Percentiles rank a stretch among this genome's conserved stretches.
Evolutionary conservation across 345 rosid species (phyloP).

Genomic region (Jatropha curcas): DNA sequence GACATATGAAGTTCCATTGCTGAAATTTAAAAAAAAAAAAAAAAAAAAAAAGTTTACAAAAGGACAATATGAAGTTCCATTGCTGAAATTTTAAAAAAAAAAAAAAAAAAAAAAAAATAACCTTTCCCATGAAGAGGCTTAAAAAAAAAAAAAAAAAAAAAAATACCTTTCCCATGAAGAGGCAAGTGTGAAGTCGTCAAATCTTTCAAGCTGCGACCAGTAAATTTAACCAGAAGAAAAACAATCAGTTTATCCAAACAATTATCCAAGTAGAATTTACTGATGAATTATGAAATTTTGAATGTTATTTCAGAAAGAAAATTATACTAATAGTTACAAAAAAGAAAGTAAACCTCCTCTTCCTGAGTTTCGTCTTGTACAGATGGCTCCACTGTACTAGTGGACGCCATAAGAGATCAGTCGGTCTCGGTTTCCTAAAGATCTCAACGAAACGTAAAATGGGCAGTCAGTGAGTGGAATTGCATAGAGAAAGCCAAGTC

Average conservation of each 20-base stretch:
- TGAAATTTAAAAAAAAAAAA: too few relatives aligned
- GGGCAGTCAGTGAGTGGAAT: neutral
- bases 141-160: too few relatives aligned
- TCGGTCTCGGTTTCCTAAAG: neutral
- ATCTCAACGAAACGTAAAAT: neutral
- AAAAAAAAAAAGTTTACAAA: too few relatives aligned
- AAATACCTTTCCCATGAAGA: slow-evolving; percentile 97
- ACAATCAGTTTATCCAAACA: slow-evolving; percentile 1
- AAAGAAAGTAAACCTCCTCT: slow-evolving; percentile 35
- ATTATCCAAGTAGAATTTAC: neutral
- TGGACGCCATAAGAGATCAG: slow-evolving; percentile 59
- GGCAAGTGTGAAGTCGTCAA: slow-evolving; percentile 95
- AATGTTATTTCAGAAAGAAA: too few relatives aligned
- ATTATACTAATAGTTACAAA: neutral
- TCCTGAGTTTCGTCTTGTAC: slow-evolving; percentile 55
- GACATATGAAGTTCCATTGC: too few relatives aligned
- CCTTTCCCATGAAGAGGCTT: too few relatives aligned
- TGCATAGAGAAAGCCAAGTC: neutral
- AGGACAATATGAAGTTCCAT: too few relatives aligned
- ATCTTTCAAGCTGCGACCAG: slow-evolving; percentile 65
- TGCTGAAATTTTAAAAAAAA: too few relatives aligned
- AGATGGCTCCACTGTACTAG: slow-evolving; percentile 40
- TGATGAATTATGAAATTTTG: neutral
- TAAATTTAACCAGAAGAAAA: slow-evolving; percentile 5
- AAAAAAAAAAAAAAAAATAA: too few relatives aligned